Evolutionary conservation across 306 rosid species (phyloP), one percentile per base, ranked within the genome.

Genomic region (Geum urbanum): DNA sequence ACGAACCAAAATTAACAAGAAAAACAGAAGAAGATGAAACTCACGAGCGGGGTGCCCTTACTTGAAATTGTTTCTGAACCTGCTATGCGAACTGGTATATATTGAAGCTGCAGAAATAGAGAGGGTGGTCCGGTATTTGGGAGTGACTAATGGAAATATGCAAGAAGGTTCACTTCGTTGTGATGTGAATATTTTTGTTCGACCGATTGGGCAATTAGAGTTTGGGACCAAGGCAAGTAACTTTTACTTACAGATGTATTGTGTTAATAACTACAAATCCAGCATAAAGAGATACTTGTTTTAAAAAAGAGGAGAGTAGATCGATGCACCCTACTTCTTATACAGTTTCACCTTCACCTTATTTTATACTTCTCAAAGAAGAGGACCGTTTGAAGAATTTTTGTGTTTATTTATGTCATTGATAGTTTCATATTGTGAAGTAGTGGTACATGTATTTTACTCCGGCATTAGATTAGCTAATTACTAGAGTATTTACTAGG

Each of bases 61-160:
- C 97, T 90, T 71, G 97, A 94, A 84, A 94, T 94, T 80, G 97
- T 94, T 81, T 94, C 97, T 70, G 98, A 94, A 82, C 97, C 98
- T 68, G 96, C 90, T 77, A 88, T 94, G 97, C 88, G 96, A 78
- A 94, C 66, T 74, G 96, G 98, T 65, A 90, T 88, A 94, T 80
- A 97, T 97, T 72, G 90, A 97, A 32, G 98, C 96, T 37, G 92
- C 96, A 60, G 98, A 94, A 71, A 2, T 47, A 46, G 97, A 94
- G 87, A 87, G 96, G 77, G 73, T 94, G 82, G 97, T 90, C 76
- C 74, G 92, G 76, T 94, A 94, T 84, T 83, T 94, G 83, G 96
- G 92, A 73, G 94, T 94, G 72, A 78, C 96, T 88, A 94, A 94
- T 78, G 98, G 98, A 66, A 90, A 94, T 77, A 90, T 90, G 97